Percentiles rank a stretch among this genome's conserved stretches.
phyloP scores from a whole-genome alignment of 2,329 filamentous ascomycete species.

The Epichloe sp. region DNA sequence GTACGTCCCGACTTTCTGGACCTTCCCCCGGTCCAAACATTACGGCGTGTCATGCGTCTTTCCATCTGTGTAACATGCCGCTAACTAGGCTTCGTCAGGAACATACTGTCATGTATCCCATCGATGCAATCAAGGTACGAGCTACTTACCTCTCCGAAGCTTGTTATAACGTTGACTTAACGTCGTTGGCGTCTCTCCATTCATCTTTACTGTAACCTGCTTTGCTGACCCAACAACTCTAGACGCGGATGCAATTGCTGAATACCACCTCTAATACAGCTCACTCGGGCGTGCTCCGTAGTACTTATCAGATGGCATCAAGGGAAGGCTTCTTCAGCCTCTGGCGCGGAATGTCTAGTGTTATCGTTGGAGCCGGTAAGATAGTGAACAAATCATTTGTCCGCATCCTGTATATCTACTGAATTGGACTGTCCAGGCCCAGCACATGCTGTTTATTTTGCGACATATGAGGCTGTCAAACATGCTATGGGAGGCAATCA shows the following conservation, averaged over 20 bases:
- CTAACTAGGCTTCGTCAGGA: slow-evolving; percentile 43
- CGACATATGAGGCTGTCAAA: slow-evolving; percentile 95
- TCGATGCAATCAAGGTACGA: slow-evolving; percentile 89
- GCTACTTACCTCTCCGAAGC: background rate
- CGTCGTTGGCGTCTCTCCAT: background rate
- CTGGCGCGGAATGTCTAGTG: slow-evolving; percentile 94
- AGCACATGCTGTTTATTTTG: slow-evolving; percentile 95
- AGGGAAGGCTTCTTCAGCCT: slow-evolving; percentile 82
- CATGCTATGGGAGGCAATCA: slow-evolving; percentile 89
- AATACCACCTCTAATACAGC: slow-evolving; percentile 69
- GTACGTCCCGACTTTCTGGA: slow-evolving; percentile 36
- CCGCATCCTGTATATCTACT: background rate
- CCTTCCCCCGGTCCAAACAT: background rate
- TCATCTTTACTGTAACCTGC: background rate
- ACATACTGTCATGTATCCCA: slow-evolving; percentile 97
- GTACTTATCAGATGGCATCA: slow-evolving; percentile 81
- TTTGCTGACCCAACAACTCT: slow-evolving; percentile 10
- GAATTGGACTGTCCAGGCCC: slow-evolving; percentile 48
- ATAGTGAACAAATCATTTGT: slow-evolving; percentile 9
- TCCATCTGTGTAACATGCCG: background rate
- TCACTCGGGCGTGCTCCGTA: slow-evolving; percentile 83
- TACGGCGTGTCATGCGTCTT: background rate
- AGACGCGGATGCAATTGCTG: slow-evolving; percentile 98
- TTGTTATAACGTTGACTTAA: background rate
- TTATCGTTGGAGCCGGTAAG: slow-evolving; percentile 86